Evolutionary conservation across 1,284 basidiomycete species (phyloP), one percentile per base, ranked within the genome.

Genomic region (Jaminaea rosea): DNA sequence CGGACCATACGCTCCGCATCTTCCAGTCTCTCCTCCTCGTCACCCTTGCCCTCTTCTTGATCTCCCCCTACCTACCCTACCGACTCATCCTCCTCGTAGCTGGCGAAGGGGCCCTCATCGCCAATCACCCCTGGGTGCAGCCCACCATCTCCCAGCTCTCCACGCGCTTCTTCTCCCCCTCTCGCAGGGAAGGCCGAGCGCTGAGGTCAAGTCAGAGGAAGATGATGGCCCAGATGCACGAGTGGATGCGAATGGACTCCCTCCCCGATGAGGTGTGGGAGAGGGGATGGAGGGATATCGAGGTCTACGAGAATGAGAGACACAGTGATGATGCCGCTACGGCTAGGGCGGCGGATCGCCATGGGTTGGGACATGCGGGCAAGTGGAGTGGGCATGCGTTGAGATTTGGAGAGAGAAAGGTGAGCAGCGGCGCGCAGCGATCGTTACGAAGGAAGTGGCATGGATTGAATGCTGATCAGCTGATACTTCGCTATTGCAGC

Each of bases 41-140:
- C 2, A 63, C 67, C 8, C 53, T 68, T 6, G 37, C 62, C n/a
- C 46, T 72, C 26, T 70, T 67, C 51, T 59, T 74, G 27, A 31
- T 69, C 19, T 63, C 59, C 4, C 70, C 70, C 3, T 64, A 61
- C 37, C 53, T 75, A 0, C 73, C 73, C 1, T 59, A 67, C 24
- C 65, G 66, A 1, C 53, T 56, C 0, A 51, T 70, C 10, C 52
- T 74, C 28, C 58, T 75, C 15, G 11, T 73, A 1, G 63, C 51
- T n/a, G 73, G 70, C n/a, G 73, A 75, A 51, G 60, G 56, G 0
- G 59, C 59, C 15, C 65, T 75, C 32, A 48, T 73, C 13, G 45
- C 60, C 24, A 67, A 69, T 27, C 72, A 75, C 46, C 73, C 73
- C 4, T 68, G 66, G 62, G 55, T 69, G 19, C 59, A 69, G 31